These are phyloP conservation scores for Cucumis sativus DNA, from an alignment of 306 rosid genomes.

Conservation along the genomic window DNA sequence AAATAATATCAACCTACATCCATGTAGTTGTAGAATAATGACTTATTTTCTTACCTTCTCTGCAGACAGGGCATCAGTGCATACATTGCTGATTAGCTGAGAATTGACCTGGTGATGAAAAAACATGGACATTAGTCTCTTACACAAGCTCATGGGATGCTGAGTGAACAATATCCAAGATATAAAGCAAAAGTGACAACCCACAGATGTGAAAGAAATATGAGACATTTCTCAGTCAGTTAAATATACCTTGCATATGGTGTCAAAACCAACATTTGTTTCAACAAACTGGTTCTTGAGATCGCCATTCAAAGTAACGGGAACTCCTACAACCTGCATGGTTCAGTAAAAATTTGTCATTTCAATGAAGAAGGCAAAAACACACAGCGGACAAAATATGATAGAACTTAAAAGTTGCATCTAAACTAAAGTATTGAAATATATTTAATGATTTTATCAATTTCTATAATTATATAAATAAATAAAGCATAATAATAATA, in stretches of 20 bases:
- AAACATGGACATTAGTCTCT: not conserved
- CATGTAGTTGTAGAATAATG: not conserved
- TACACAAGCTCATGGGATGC: conserved; percentile 1
- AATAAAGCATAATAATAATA: not conserved
- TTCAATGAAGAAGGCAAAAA: not conserved
- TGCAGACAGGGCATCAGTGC: conserved; percentile 96
- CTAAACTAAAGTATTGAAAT: not conserved
- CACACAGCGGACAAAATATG: not conserved
- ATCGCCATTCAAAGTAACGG: conserved; percentile 95
- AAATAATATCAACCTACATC: not conserved
- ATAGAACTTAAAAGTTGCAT: not conserved
- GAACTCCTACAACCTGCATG: conserved; percentile 88
- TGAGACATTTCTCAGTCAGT: not conserved
- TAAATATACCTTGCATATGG: conserved; percentile 76
- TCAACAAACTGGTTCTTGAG: conserved; percentile 96
- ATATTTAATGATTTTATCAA: not conserved
- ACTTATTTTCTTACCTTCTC: conserved; percentile 58
- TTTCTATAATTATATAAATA: not conserved
- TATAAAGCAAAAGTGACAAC: not conserved
- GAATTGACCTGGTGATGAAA: conserved; percentile 74
- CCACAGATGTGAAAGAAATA: not conserved
- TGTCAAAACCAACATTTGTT: conserved; percentile 92
- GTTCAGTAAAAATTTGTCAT: conserved; percentile 12
- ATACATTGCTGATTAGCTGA: conserved; percentile 94
- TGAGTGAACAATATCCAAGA: not conserved